phyloP scores from a whole-genome alignment of 73 alveolate genomes.

The Paramecium sexaurelia region DNA sequence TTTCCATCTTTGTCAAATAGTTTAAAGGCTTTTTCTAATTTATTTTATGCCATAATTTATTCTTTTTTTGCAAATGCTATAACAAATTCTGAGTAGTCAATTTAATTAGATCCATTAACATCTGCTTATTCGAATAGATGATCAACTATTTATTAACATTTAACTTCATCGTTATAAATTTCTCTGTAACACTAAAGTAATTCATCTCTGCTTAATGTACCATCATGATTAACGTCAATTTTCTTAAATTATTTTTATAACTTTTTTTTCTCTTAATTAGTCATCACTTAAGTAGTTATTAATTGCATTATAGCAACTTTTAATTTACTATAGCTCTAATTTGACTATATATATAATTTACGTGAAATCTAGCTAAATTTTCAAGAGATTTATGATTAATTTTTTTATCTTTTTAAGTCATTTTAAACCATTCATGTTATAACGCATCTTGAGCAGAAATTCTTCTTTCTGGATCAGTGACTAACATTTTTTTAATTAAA shows the following conservation, averaged over 20 bases:
- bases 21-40: slow-evolving; percentile 37
- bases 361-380: slow-evolving; percentile 56
- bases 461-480: slow-evolving; percentile 73
- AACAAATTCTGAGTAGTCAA: slow-evolving; percentile 31
- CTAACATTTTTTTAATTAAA: slow-evolving; percentile 74
- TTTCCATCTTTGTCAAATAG: slow-evolving; percentile 53
- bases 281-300: slow-evolving; percentile 60
- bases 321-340: slow-evolving; percentile 37
- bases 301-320: slow-evolving; percentile 60
- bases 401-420: slow-evolving; percentile 47
- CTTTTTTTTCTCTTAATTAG: slow-evolving; percentile 63
- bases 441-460: slow-evolving; percentile 76
- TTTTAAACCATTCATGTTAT: slow-evolving; percentile 68
- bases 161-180: slow-evolving; percentile 38
- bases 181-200: slow-evolving; percentile 50
- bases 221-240: slow-evolving; percentile 83
- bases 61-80: slow-evolving; percentile 28
- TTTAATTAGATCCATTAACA: slow-evolving; percentile 40
- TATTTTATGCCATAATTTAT: slow-evolving; percentile 33
- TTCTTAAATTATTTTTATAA: slow-evolving; percentile 70
- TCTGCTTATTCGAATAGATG: neutral
- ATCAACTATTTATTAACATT: slow-evolving; percentile 31
- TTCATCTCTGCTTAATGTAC: slow-evolving; percentile 78
- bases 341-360: neutral
- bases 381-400: slow-evolving; percentile 22